Conservation (phyloP, 2,329 filamentous ascomycete genomes). For the Ascocoryne sarcoides region DNA sequence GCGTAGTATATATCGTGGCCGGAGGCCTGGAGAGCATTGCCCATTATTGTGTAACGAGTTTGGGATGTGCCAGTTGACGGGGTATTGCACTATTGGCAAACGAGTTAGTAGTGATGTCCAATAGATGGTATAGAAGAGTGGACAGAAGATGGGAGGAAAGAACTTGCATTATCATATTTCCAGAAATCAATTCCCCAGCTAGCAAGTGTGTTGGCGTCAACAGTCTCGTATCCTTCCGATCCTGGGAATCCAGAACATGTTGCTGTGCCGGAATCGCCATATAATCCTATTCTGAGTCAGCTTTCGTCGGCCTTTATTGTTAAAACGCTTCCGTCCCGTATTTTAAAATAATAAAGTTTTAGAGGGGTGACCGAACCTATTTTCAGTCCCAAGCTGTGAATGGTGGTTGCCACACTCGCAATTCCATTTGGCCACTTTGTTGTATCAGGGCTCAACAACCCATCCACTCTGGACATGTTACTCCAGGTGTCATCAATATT, state of each 20-base stretch:
- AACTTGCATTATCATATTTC: conserved; percentile 43
- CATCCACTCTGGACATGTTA: conserved; percentile 35
- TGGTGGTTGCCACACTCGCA: conserved; percentile 39
- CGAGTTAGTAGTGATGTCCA: no score
- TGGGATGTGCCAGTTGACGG: conserved; percentile 29
- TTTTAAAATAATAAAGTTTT: no score
- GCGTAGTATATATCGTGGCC: conserved; percentile 40
- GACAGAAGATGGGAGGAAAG: no score
- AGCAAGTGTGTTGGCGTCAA: conserved; percentile 50
- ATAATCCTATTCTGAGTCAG: conserved; percentile 54
- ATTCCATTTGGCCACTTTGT: conserved; percentile 51
- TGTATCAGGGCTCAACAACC: conserved; percentile 44
- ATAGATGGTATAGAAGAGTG: no score
- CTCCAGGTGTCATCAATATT: conserved; percentile 31
- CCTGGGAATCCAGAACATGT: conserved; percentile 32
- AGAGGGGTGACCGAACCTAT: no score
- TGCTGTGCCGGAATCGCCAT: conserved; percentile 42
- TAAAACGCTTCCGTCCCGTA: no score
- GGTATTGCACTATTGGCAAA: background rate
- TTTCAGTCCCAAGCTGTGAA: conserved; percentile 50
- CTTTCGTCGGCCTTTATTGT: no score
- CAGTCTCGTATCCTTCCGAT: conserved; percentile 44
- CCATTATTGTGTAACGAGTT: conserved; percentile 42
- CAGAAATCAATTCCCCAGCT: conserved; percentile 51
- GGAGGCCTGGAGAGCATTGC: conserved; percentile 39